Evolutionary conservation across 768 basidiomycete species (phyloP), one percentile per base, ranked within the genome.

Genomic region (Mycena venus): DNA sequence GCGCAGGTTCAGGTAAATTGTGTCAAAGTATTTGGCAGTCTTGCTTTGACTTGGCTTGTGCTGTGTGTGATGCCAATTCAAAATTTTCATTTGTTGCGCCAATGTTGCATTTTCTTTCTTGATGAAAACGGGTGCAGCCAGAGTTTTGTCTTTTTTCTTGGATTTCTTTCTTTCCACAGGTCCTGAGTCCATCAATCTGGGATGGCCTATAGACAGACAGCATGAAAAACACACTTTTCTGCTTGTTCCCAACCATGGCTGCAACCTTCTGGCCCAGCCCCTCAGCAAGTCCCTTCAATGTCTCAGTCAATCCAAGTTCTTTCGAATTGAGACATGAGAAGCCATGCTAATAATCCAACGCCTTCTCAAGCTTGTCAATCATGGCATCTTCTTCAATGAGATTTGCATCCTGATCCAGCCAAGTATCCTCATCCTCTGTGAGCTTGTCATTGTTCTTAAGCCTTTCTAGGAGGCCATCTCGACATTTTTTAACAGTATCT

Each of bases 21-120:
- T 0, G 47, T 73, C 23, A 44, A 81, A 81, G 34, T 81, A 78
- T 7, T 69, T 17, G 3, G 80, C 81, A 2, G 81, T 83, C 23
- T 67, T 72, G 0, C 19, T 55, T 65, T 83, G 83, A 21, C 75
- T 81, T 12, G 58, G 42, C 66, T 76, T 70, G 1, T 77, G 64
- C 44, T 84, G 79, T 14, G 38, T 49, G 49, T 82, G 75, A 42
- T 82, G 67, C 81, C 79, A 83, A 31, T 83, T 67, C 2, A 84
- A 68, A 58, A 82, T 80, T 47, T 83, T 66, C 56, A 82, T 80
- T 21, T 53, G 14, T 42, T 84, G 82, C 19, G 27, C 58, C 2
- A 81, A n/a, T n/a, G 76, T 80, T 14, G 78, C 79, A 77, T 79
- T 79, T 42, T 82, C 77, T 62, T 76, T 73, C 60, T 75, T 70